Conservation (phyloP, 305 asterid genomes). For the Fraxinus baroniana region DNA sequence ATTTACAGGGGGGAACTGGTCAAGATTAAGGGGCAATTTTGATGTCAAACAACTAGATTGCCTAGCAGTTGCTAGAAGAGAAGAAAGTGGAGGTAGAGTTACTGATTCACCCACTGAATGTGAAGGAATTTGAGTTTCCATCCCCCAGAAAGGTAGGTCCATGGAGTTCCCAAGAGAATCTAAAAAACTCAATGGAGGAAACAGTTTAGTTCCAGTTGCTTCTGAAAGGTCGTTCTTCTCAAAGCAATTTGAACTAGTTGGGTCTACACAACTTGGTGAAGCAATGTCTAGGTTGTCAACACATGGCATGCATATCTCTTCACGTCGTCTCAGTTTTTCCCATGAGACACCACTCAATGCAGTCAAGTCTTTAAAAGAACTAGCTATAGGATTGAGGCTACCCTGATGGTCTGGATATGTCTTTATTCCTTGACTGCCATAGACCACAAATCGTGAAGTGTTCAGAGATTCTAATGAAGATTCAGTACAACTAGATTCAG, state of each 20-base stretch:
- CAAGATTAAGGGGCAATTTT: constrained; percentile 43
- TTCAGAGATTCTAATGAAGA: constrained; percentile 44
- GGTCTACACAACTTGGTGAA: constrained; percentile 27
- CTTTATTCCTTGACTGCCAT: constrained; percentile 43
- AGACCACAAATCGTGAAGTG: constrained; percentile 41
- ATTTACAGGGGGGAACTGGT: constrained; percentile 50
- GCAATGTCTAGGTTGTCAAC: constrained; percentile 34
- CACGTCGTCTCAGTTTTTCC: constrained; percentile 52
- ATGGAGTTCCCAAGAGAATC: constrained; percentile 33
- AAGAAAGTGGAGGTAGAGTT: constrained; percentile 57
- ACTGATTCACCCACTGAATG: constrained; percentile 44
- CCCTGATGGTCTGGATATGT: constrained; percentile 44
- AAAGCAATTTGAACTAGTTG: constrained; percentile 32
- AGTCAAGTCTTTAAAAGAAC: constrained; percentile 47
- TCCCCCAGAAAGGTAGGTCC: constrained; percentile 36
- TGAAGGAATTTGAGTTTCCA: constrained; percentile 36
- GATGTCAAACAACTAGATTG: constrained; percentile 46
- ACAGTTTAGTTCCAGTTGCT: constrained; percentile 23
- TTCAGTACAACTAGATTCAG: constrained; percentile 40
- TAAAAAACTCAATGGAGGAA: constrained; percentile 34
- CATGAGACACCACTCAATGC: constrained; percentile 42
- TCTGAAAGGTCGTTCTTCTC: constrained; percentile 39
- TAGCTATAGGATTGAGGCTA: constrained; percentile 56
- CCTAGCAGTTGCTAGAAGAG: constrained; percentile 49
- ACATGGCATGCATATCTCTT: constrained; percentile 37